A percentile compares a stretch with the other conserved stretches of the same genome.
Conservation (phyloP, 1,284 basidiomycete genomes). For the Cutaneotrichosporon dermatis region DNA sequence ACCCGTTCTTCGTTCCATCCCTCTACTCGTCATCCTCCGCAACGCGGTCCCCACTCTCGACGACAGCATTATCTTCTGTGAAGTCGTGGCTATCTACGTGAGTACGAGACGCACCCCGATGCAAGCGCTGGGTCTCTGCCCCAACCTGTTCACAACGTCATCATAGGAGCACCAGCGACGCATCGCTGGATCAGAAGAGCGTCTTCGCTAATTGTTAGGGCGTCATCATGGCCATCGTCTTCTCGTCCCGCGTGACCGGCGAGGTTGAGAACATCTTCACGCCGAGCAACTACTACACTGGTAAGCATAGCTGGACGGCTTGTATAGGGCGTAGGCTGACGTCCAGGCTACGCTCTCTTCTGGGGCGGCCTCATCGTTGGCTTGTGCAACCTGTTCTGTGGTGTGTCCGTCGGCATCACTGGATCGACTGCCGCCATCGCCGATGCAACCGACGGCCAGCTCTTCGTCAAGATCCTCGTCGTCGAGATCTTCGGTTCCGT, state of each 20-base stretch:
- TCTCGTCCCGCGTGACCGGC: conserved; percentile 68
- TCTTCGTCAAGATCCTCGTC: conserved; percentile 92
- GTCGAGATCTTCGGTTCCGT: conserved; percentile 94
- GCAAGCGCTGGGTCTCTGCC: too few species aligned
- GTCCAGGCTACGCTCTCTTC: conserved; percentile 78
- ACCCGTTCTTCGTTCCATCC: too few species aligned
- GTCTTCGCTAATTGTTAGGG: conserved; percentile 39
- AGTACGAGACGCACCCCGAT: not conserved
- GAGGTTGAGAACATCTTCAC: conserved; percentile 71
- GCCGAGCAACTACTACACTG: conserved; percentile 81
- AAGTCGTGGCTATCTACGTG: conserved; percentile 89
- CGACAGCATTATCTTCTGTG: conserved; percentile 92
- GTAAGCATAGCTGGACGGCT: conserved; percentile 47
- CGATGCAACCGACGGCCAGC: conserved; percentile 83
- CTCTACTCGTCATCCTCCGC: too few species aligned
- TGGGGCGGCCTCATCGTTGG: conserved; percentile 89
- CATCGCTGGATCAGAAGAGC: too few species aligned
- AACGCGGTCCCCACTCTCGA: not conserved
- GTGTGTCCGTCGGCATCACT: conserved; percentile 82
- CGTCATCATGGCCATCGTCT: conserved; percentile 84
- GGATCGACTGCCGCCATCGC: conserved; percentile 87
- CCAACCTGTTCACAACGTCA: too few species aligned
- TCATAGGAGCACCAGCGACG: too few species aligned
- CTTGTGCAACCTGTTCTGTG: conserved; percentile 86
- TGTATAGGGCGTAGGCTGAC: too few species aligned